Percentiles rank a stretch among this genome's conserved stretches.
phyloP scores from a whole-genome alignment of 345 rosid species.

The Kandelia obovata region DNA sequence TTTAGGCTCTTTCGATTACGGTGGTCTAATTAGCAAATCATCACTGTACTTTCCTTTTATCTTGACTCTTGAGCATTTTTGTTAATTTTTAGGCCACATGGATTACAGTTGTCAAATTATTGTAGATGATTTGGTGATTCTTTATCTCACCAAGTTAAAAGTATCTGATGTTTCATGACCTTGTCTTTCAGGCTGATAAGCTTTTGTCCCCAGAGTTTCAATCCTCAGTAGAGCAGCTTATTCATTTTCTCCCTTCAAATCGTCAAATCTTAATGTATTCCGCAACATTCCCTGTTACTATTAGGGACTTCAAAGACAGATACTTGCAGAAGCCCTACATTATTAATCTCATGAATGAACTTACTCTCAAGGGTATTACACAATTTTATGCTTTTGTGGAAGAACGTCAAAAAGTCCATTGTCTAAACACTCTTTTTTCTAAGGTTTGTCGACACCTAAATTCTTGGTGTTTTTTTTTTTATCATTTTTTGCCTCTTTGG shows the following conservation, averaged over 20 bases:
- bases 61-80: too few relatives aligned
- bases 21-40: too few relatives aligned
- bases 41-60: too few relatives aligned
- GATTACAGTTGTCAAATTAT: too few relatives aligned
- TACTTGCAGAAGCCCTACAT: constrained; percentile 76
- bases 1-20: too few relatives aligned
- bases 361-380: constrained; percentile 92
- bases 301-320: constrained; percentile 94
- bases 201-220: constrained; percentile 98
- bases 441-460: constrained; percentile 53
- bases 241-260: constrained; percentile 68
- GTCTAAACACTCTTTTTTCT: constrained; percentile 96
- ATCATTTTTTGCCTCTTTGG: background rate
- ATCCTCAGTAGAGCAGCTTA: constrained; percentile 90
- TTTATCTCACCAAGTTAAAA: background rate
- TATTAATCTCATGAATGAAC: constrained; percentile 99
- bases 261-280: constrained; percentile 98
- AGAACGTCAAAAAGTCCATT: constrained; percentile 99
- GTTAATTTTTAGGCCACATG: too few relatives aligned
- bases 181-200: constrained; percentile 81
- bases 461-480: background rate
- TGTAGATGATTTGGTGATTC: background rate
- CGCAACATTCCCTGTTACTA: constrained; percentile 97
- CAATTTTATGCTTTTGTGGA: constrained; percentile 99
- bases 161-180: constrained; percentile 32